These are phyloP conservation scores for Fusarium scirpi DNA, from an alignment of 2,329 filamentous ascomycete genomes.

Conservation along the genomic window DNA sequence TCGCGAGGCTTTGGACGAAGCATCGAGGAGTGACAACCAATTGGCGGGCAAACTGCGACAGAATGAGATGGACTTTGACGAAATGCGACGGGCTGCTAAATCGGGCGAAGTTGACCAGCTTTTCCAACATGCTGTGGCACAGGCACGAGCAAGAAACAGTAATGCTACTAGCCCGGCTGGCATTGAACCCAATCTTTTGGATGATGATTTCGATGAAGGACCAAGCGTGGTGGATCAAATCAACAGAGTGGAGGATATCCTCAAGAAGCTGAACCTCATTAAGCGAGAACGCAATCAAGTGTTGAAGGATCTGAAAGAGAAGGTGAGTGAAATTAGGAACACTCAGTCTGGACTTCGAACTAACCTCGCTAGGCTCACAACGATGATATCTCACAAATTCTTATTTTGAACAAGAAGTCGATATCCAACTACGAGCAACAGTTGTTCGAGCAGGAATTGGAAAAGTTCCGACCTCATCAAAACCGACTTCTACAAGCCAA, in stretches of 20 bases:
- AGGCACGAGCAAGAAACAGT: constrained; percentile 75
- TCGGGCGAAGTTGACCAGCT: constrained; percentile 87
- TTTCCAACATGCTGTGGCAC: constrained; percentile 87
- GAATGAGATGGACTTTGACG: constrained; percentile 89
- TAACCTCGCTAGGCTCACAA: constrained; percentile 78
- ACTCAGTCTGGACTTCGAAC: neutral
- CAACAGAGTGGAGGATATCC: constrained; percentile 84
- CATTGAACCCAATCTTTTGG: constrained; percentile 83
- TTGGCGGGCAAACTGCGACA: constrained; percentile 86
- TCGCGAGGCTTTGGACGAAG: constrained; percentile 88
- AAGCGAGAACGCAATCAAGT: constrained; percentile 93
- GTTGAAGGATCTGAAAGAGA: constrained; percentile 96
- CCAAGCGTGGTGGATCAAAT: constrained; percentile 92
- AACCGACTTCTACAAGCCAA: constrained; percentile 91
- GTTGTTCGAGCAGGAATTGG: constrained; percentile 94
- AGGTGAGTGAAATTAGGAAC: constrained; percentile 68
- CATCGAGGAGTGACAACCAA: constrained; percentile 85
- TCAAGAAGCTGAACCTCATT: constrained; percentile 91
- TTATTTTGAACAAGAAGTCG: constrained; percentile 98
- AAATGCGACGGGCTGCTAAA: constrained; percentile 92
- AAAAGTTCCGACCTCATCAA: constrained; percentile 95
- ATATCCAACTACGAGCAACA: constrained; percentile 92
- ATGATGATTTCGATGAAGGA: constrained; percentile 88
- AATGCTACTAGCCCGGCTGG: constrained; percentile 70
- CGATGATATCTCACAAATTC: constrained; percentile 96